Percentiles rank a stretch among this genome's conserved stretches.
Evolutionary conservation across 1,284 basidiomycete species (phyloP).

Genomic region (Cryptococcus jaspeensis): DNA sequence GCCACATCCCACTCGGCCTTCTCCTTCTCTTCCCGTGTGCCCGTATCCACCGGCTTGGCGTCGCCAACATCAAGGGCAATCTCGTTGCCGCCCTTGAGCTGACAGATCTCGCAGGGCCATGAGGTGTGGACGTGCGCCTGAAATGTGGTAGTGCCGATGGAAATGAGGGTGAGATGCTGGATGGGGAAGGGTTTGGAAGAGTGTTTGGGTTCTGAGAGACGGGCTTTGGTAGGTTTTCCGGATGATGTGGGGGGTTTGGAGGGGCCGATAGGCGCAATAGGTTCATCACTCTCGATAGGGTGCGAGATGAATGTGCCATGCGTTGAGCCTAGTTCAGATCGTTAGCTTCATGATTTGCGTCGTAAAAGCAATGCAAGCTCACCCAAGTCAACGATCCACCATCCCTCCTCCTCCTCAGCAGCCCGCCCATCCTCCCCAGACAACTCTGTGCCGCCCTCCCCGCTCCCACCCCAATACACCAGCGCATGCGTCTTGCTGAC

Average conservation of each 20-base stretch:
- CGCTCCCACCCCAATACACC: slow-evolving; percentile 35
- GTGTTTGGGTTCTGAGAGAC: slow-evolving; percentile 38
- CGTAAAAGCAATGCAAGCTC: slow-evolving; percentile 3
- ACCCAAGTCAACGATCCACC: slow-evolving; percentile 49
- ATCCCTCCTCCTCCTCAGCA: slow-evolving; percentile 27
- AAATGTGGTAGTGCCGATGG: slow-evolving; percentile 43
- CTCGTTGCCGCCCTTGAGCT: slow-evolving; percentile 30
- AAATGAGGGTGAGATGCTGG: slow-evolving; percentile 31
- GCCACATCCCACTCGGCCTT: slow-evolving; percentile 8
- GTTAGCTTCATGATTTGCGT: neutral
- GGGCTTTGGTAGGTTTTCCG: slow-evolving; percentile 7
- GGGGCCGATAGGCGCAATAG: neutral
- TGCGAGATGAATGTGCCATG: slow-evolving; percentile 45
- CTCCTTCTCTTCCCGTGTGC: neutral
- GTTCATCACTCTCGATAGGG: slow-evolving; percentile 2
- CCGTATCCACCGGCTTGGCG: neutral
- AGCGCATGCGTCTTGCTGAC: slow-evolving; percentile 49
- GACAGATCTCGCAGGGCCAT: slow-evolving; percentile 47
- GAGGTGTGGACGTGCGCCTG: slow-evolving; percentile 41
- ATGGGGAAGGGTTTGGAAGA: slow-evolving; percentile 35
- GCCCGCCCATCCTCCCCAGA: slow-evolving; percentile 9
- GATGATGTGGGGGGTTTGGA: neutral
- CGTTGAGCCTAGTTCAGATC: slow-evolving; percentile 38
- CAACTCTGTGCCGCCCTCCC: slow-evolving; percentile 4
- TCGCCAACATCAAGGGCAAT: slow-evolving; percentile 38